phyloP scores from a whole-genome alignment of 306 rosid genomes.

The Cicer pinnatifidum region DNA sequence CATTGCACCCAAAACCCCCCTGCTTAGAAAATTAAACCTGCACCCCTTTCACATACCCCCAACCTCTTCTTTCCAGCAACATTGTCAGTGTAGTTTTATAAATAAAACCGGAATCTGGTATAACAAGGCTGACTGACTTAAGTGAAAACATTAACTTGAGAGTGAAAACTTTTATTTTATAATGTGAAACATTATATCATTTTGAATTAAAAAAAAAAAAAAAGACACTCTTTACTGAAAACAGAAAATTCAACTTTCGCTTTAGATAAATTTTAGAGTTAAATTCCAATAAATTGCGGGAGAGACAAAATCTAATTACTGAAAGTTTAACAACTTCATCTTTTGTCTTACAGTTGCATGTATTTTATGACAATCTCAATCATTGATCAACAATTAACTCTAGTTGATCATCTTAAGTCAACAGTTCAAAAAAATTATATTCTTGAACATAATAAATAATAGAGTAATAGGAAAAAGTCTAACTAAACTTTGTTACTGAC shows the following conservation, averaged over 20 bases:
- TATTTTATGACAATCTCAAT: background rate
- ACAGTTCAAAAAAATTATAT: background rate
- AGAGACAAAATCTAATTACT: background rate
- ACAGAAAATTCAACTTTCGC: background rate
- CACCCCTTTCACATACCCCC: background rate
- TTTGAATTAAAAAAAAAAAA: too few relatives aligned
- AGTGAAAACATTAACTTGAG: background rate
- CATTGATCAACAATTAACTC: background rate
- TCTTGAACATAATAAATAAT: background rate
- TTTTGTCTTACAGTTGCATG: background rate
- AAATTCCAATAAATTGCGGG: background rate
- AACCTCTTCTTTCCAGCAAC: too few relatives aligned
- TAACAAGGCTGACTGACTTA: too few relatives aligned
- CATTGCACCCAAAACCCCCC: background rate
- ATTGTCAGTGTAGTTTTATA: too few relatives aligned
- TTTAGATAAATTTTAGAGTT: background rate
- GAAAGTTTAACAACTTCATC: background rate
- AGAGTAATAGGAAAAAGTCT: too few relatives aligned
- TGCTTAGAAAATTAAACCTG: background rate
- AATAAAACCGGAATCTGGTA: too few relatives aligned
- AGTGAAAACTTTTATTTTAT: background rate
- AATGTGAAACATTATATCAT: background rate
- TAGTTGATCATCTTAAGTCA: background rate
- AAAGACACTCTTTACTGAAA: background rate
- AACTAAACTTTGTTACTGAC: too few relatives aligned